Evolutionary conservation across 164 flowering plant species (phyloP).

Genomic region (Macadamia integrifolia): DNA sequence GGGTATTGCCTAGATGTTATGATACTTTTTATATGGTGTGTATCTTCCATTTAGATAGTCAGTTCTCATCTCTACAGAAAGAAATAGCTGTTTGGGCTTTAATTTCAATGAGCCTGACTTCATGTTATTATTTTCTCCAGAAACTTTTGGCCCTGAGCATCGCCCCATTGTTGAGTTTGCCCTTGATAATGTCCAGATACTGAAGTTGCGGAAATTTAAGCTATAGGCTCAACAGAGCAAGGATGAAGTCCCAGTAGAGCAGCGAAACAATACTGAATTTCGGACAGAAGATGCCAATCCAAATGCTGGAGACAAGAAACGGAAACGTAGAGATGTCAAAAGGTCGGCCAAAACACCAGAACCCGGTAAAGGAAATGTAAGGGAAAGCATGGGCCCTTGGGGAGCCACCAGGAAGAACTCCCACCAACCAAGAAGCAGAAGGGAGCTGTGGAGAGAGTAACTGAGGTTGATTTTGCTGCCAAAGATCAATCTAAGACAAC

Average conservation of each 20-base stretch:
- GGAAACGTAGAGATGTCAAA: constrained; percentile 23
- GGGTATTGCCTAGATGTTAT: no score
- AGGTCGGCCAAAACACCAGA: constrained; percentile 12
- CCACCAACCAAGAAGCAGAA: background rate
- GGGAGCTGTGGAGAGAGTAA: no score
- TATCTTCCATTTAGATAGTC: no score
- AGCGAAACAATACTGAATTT: constrained; percentile 14
- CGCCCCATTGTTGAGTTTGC: constrained; percentile 95
- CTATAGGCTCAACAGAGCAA: constrained; percentile 31
- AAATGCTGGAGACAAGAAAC: constrained; percentile 16
- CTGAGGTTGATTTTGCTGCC: background rate
- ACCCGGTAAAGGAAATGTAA: constrained; percentile 11
- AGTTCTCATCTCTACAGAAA: background rate
- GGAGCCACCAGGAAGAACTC: constrained; percentile 10
- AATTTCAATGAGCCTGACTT: background rate
- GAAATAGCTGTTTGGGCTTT: background rate
- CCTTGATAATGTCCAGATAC: constrained; percentile 57
- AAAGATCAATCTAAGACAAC: constrained; percentile 12
- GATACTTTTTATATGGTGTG: no score
- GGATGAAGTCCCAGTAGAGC: constrained; percentile 11
- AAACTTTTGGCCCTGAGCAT: constrained; percentile 73
- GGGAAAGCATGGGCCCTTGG: constrained; percentile 12
- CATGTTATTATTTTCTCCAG: constrained; percentile 25
- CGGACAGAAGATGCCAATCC: constrained; percentile 12
- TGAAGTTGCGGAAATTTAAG: constrained; percentile 50